Percentiles rank a stretch among this genome's conserved stretches.
Evolutionary conservation across 371 early-diverging fungal genomes (phyloP).

Genomic region (Mortierella sp.): DNA sequence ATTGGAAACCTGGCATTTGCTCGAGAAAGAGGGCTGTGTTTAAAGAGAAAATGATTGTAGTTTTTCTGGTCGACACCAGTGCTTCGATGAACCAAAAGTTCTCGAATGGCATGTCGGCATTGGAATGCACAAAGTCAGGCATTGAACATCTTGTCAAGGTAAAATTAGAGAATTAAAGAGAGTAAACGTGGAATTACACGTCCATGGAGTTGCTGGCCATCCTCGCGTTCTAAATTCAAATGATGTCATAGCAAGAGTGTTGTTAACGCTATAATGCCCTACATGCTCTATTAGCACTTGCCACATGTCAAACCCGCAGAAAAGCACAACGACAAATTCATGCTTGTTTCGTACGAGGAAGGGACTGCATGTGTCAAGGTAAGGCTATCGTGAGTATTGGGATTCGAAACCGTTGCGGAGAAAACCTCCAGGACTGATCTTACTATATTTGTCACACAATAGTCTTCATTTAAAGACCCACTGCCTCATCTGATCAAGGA

Average conservation of each 20-base stretch:
- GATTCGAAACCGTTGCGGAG: background rate
- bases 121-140: slow-evolving; percentile 78
- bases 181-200: background rate
- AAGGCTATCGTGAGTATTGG: background rate
- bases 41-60: slow-evolving; percentile 61
- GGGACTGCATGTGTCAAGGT: slow-evolving; percentile 59
- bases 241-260: background rate
- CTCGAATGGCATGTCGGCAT: slow-evolving; percentile 62
- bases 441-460: background rate
- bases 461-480: slow-evolving; percentile 62
- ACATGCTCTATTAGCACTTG: slow-evolving; percentile 48
- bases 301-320: slow-evolving; percentile 56
- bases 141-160: slow-evolving; percentile 78
- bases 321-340: slow-evolving; percentile 68
- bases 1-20: background rate
- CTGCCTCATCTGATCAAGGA: slow-evolving; percentile 62
- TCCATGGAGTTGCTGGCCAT: background rate
- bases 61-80: slow-evolving; percentile 75
- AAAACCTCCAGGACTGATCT: background rate
- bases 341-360: slow-evolving; percentile 74
- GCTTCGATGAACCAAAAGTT: slow-evolving; percentile 80
- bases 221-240: background rate
- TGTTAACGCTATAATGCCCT: background rate
- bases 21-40: background rate
- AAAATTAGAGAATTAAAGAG: background rate